A percentile compares a stretch with the other conserved stretches of the same genome.
These are phyloP conservation scores for Rhynchosporium graminicola DNA, from an alignment of 2,329 filamentous ascomycete genomes.

Conservation along the genomic window DNA sequence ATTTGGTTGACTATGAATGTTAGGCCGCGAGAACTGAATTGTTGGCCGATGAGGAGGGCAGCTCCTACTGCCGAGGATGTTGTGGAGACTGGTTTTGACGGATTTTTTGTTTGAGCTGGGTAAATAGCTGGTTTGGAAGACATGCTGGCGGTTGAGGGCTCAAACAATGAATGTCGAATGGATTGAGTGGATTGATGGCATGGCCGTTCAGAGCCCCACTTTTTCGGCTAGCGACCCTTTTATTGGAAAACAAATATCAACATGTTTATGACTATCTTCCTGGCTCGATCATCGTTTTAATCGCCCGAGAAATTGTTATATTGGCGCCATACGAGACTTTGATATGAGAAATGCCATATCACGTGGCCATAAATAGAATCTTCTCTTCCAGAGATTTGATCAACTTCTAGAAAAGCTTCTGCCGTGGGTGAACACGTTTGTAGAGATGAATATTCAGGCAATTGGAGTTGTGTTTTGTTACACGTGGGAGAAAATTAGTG, in stretches of 20 bases:
- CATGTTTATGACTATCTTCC: background rate
- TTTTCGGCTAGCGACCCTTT: background rate
- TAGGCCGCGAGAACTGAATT: constrained; percentile 81
- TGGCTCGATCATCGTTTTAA: no score
- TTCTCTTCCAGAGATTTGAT: no score
- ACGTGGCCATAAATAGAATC: no score
- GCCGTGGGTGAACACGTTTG: no score
- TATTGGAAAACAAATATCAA: background rate
- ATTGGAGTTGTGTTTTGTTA: background rate
- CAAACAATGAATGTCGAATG: background rate
- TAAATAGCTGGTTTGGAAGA: background rate
- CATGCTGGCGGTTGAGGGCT: constrained; percentile 13
- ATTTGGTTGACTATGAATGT: constrained; percentile 93
- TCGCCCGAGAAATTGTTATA: background rate
- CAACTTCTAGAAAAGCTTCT: no score
- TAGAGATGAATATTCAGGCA: background rate
- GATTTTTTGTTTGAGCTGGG: background rate
- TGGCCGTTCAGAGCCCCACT: background rate
- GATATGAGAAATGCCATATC: no score
- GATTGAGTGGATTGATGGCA: constrained; percentile 1
- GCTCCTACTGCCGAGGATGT: constrained; percentile 35
- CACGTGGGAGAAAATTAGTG: constrained; percentile 1
- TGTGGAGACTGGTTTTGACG: background rate
- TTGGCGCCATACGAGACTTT: no score
- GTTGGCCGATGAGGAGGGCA: constrained; percentile 71